A percentile compares a stretch with the other conserved stretches of the same genome.
phyloP scores from a whole-genome alignment of 331 rosid genomes.

The Cucumis variabilis region DNA sequence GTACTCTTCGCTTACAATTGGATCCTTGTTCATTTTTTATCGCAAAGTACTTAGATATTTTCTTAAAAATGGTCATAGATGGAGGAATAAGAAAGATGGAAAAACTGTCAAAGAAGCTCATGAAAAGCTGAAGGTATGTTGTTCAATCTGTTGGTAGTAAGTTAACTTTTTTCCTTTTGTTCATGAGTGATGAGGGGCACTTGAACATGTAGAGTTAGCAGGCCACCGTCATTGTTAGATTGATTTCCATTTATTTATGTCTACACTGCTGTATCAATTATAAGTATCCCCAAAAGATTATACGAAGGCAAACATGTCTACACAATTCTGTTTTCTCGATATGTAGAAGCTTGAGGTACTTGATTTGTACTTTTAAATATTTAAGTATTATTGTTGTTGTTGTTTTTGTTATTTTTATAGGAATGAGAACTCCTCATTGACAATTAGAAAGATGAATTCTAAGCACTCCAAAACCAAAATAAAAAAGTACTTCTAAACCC shows the following conservation, averaged over 20 bases:
- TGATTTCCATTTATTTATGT: not conserved
- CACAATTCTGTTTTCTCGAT: conserved; percentile 1
- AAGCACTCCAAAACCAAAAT: not conserved
- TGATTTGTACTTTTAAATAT: not conserved
- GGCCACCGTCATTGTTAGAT: not conserved
- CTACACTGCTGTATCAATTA: not conserved
- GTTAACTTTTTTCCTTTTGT: conserved; percentile 45
- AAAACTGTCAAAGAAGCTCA: conserved; percentile 84
- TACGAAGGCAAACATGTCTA: not conserved
- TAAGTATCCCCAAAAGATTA: not conserved
- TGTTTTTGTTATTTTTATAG: not conserved
- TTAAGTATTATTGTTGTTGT: no score
- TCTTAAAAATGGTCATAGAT: conserved; percentile 83
- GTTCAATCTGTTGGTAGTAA: conserved; percentile 68
- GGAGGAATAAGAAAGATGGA: conserved; percentile 91
- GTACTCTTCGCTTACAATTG: conserved; percentile 50
- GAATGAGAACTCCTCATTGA: not conserved
- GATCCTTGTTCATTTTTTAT: conserved; percentile 76
- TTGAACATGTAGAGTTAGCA: not conserved
- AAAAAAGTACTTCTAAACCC: not conserved
- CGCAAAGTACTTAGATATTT: conserved; percentile 73
- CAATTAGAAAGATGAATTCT: not conserved
- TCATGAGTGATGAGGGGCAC: conserved; percentile 20
- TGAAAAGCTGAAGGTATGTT: conserved; percentile 94
- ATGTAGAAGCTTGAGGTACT: conserved; percentile 19